Conservation (phyloP, 177 flowering plant genomes). For the Telopea speciosissima region DNA sequence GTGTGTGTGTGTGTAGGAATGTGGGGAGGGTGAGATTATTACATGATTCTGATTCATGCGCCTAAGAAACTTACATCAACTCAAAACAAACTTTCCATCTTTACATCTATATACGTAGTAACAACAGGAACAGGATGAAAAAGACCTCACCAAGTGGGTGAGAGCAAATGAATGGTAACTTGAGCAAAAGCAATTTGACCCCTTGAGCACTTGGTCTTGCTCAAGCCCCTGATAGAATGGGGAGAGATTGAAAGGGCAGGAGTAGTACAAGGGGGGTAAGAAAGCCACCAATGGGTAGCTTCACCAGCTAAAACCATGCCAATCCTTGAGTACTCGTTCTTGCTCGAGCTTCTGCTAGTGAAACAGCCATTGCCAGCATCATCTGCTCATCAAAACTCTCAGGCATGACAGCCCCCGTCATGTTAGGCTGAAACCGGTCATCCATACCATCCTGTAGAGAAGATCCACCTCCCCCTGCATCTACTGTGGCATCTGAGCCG, state of each 20-base stretch:
- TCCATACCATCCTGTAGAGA: slow-evolving; percentile 22
- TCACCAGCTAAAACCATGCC: slow-evolving; percentile 52
- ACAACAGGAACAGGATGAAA: no score
- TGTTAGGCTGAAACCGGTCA: slow-evolving; percentile 30
- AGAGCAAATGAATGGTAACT: no score
- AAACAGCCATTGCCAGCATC: slow-evolving; percentile 96
- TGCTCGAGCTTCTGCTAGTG: slow-evolving; percentile 76
- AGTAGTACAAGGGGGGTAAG: neutral
- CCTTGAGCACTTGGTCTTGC: no score
- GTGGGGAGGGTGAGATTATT: no score
- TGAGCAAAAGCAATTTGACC: no score
- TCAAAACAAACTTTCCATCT: no score
- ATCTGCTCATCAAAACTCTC: slow-evolving; percentile 97
- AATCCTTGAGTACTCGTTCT: slow-evolving; percentile 42
- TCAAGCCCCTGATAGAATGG: no score
- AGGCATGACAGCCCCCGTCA: slow-evolving; percentile 44
- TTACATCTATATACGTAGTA: no score
- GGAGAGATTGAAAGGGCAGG: neutral
- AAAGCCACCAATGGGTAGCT: neutral
- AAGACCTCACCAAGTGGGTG: no score
- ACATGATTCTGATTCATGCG: no score
- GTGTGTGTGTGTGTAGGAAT: no score
- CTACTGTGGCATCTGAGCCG: slow-evolving; percentile 39
- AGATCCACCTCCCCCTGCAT: slow-evolving; percentile 17
- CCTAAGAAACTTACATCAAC: no score